Evolutionary conservation across 768 basidiomycete species (phyloP).

Genomic region (Gautieria morchelliformis): DNA sequence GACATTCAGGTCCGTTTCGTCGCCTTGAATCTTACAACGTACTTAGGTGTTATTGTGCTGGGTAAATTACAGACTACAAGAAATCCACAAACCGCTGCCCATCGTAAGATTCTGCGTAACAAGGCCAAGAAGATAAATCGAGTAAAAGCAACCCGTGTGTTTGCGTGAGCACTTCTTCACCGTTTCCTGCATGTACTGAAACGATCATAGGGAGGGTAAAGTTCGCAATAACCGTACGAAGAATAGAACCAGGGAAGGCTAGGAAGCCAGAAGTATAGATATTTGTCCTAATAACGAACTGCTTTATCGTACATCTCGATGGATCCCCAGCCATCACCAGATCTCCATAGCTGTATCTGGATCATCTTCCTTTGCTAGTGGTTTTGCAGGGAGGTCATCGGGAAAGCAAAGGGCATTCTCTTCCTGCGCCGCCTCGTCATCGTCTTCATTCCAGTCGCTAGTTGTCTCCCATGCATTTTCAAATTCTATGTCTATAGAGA

Average conservation of each 20-base stretch:
- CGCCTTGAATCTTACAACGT: background rate
- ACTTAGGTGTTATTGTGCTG: background rate
- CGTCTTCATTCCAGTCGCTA: constrained; percentile 87
- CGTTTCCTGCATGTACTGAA: background rate
- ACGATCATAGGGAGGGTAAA: background rate
- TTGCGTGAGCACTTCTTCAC: constrained; percentile 41
- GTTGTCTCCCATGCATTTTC: constrained; percentile 87
- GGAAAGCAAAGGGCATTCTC: constrained; percentile 68
- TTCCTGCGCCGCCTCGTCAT: constrained; percentile 64
- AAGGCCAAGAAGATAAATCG: constrained; percentile 74
- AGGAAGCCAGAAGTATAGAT: background rate
- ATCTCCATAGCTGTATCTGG: background rate
- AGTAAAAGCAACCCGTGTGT: constrained; percentile 60
- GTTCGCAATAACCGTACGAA: background rate
- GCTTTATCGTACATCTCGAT: background rate
- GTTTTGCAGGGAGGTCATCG: constrained; percentile 6
- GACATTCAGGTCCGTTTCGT: constrained; percentile 35
- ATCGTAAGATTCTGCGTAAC: constrained; percentile 63
- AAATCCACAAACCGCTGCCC: constrained; percentile 70
- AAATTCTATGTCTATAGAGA: constrained; percentile 71
- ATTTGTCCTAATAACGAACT: background rate
- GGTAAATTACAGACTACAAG: constrained; percentile 37
- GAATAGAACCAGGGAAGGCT: background rate
- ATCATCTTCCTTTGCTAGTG: background rate
- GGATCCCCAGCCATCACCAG: background rate